Conservation (phyloP, 1,284 basidiomycete genomes). For the Rhodotorula sp. region DNA sequence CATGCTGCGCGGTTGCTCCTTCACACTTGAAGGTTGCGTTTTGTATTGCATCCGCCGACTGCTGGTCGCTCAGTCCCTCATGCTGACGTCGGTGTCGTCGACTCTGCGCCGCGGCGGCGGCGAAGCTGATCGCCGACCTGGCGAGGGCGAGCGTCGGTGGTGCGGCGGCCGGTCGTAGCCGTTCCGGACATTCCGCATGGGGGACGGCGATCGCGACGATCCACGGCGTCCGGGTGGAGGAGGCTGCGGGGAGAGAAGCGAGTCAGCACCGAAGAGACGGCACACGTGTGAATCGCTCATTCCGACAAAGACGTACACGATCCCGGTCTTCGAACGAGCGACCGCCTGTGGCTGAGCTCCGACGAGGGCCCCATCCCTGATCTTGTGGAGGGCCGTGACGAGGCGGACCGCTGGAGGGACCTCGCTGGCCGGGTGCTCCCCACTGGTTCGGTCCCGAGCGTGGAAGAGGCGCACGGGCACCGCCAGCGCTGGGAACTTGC, state of each 20-base stretch:
- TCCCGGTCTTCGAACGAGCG: constrained; percentile 4
- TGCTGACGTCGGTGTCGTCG: neutral
- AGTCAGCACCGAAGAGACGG: neutral
- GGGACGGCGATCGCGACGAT: constrained; percentile 23
- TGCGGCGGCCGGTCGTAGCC: constrained; percentile 2
- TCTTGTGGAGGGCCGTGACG: constrained; percentile 2
- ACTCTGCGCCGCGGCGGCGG: neutral
- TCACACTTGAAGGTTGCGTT: neutral
- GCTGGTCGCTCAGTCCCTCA: constrained; percentile 3
- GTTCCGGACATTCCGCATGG: neutral
- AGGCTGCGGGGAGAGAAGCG: neutral
- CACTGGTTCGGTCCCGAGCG: neutral
- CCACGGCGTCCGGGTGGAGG: constrained; percentile 2
- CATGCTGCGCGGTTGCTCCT: neutral
- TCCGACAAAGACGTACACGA: constrained; percentile 1
- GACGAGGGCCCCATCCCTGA: constrained; percentile 17
- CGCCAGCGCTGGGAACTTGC: neutral
- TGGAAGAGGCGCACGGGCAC: neutral
- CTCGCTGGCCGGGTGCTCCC: neutral
- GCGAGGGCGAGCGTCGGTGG: constrained; percentile 5
- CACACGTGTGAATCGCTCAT: neutral
- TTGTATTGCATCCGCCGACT: neutral
- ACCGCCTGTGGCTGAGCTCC: neutral
- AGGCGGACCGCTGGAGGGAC: neutral
- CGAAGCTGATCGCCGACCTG: neutral